Percentiles rank a stretch among this genome's conserved stretches.
Conservation (phyloP, 345 rosid species). For the Stellera chamaejasme region DNA sequence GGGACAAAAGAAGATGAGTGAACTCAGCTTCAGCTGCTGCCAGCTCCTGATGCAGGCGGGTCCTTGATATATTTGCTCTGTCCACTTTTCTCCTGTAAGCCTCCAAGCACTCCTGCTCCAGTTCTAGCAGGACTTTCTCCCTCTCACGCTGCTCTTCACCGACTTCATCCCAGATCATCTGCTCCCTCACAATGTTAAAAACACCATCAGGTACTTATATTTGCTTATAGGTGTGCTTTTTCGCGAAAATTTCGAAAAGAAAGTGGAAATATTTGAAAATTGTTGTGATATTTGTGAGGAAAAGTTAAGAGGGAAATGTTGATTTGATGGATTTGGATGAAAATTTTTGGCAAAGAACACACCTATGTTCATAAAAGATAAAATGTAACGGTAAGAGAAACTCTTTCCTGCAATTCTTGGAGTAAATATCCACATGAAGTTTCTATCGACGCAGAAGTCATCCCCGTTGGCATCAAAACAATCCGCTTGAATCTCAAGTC, state of each 20-base stretch:
- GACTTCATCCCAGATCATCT: conserved; percentile 99
- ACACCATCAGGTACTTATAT: background rate
- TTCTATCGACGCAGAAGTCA: conserved; percentile 56
- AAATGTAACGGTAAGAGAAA: background rate
- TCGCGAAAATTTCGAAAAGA: too few species aligned
- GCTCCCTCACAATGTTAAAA: conserved; percentile 10
- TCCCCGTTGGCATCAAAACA: conserved; percentile 50
- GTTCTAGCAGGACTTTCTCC: conserved; percentile 75
- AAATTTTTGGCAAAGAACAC: too few species aligned
- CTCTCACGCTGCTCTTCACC: conserved; percentile 76
- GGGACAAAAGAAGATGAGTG: conserved; percentile 90
- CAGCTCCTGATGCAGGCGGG: conserved; percentile 93
- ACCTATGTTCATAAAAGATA: background rate
- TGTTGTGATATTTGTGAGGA: too few species aligned
- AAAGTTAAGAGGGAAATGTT: too few species aligned
- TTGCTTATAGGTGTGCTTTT: too few species aligned
- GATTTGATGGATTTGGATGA: too few species aligned
- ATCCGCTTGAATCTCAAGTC: conserved; percentile 36
- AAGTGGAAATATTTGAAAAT: too few species aligned
- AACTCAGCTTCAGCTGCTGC: conserved; percentile 98
- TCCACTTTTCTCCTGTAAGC: conserved; percentile 94
- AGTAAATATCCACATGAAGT: conserved; percentile 85
- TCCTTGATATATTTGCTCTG: conserved; percentile 81
- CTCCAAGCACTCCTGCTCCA: conserved; percentile 89
- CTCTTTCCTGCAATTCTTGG: conserved; percentile 80